Conservation (phyloP, 1,284 basidiomycete species). For the Gomphus bonarii region DNA sequence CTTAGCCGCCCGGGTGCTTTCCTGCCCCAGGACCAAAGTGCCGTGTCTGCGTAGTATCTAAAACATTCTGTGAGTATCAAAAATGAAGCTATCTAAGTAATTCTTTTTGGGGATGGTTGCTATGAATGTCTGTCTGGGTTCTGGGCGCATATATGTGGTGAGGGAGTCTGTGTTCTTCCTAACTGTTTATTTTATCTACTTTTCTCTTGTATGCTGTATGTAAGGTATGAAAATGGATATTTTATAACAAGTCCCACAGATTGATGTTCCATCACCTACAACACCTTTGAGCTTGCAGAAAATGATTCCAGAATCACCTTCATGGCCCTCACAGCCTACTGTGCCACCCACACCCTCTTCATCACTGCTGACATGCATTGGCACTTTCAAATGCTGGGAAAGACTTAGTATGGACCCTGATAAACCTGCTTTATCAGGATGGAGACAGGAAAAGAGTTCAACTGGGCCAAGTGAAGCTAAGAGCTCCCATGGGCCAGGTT, state of each 20-base stretch:
- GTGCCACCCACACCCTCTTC: background rate
- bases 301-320: background rate
- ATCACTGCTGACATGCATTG: slow-evolving; percentile 38
- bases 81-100: no score
- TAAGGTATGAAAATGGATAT: no score
- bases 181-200: no score
- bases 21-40: no score
- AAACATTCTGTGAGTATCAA: no score
- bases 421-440: slow-evolving; percentile 1
- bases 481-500: slow-evolving; percentile 1
- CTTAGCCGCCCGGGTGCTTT: no score
- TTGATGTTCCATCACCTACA: slow-evolving; percentile 10
- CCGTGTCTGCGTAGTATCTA: no score
- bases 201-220: no score
- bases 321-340: background rate
- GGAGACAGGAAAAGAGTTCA: background rate
- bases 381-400: slow-evolving; percentile 46
- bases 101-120: no score
- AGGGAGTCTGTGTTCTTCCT: no score
- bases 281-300: background rate
- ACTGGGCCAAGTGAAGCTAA: background rate
- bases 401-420: slow-evolving; percentile 8
- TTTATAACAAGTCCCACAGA: background rate
- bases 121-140: no score
- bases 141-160: no score